Conservation (phyloP, 169 alveolate genomes). For the Besnoitia besnoiti region DNA sequence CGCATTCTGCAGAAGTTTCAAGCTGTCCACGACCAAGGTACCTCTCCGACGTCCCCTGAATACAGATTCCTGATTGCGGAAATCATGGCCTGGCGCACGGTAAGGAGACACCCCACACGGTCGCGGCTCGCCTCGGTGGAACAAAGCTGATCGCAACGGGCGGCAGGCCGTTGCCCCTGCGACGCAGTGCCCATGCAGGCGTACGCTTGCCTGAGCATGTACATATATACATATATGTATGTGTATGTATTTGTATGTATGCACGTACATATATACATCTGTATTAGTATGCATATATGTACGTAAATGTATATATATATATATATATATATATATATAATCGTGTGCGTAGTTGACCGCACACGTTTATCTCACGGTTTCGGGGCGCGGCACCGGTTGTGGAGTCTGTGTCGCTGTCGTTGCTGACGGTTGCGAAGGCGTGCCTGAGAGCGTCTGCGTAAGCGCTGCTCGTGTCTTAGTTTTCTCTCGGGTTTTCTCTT, state of each 20-base stretch:
- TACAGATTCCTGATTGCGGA: constrained; percentile 68
- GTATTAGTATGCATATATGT: not conserved
- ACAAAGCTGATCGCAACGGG: too few species aligned
- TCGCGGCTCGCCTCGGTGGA: too few species aligned
- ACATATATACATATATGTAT: constrained; percentile 59
- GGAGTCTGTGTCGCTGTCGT: too few species aligned
- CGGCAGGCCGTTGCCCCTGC: too few species aligned
- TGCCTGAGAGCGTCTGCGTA: too few species aligned
- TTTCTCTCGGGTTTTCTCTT: not conserved
- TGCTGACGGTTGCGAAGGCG: too few species aligned
- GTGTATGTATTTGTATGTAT: constrained; percentile 30
- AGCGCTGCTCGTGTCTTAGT: too few species aligned
- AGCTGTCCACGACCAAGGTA: constrained; percentile 67
- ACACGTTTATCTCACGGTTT: too few species aligned
- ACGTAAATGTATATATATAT: not conserved
- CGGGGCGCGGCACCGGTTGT: too few species aligned
- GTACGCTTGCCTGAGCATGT: not conserved
- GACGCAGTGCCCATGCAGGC: too few species aligned
- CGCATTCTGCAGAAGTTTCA: constrained; percentile 55
- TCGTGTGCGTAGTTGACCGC: too few species aligned
- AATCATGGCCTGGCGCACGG: constrained; percentile 68
- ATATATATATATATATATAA: too few species aligned
- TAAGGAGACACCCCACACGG: constrained; percentile 39
- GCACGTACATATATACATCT: not conserved
- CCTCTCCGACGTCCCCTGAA: constrained; percentile 71